A percentile compares a stretch with the other conserved stretches of the same genome.
Conservation (phyloP, 73 alveolate genomes). For the Paraurostyla sp. region DNA sequence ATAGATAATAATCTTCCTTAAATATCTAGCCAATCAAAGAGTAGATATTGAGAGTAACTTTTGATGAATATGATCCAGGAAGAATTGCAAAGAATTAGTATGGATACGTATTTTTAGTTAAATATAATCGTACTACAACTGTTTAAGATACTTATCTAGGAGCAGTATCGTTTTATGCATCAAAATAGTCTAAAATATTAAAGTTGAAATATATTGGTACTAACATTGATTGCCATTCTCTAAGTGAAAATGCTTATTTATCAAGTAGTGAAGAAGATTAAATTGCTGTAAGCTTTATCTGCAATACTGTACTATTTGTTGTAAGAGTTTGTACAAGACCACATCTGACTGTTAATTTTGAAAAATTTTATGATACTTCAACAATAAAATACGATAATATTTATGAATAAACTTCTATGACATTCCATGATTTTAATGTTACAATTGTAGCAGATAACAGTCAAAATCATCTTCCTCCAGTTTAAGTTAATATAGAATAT, state of each 20-base stretch:
- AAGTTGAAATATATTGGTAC: neutral
- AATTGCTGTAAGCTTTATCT: conserved; percentile 15
- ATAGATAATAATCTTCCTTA: no score
- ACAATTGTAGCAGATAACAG: no score
- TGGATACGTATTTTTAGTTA: conserved; percentile 8
- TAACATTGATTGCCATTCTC: conserved; percentile 11
- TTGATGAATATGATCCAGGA: neutral
- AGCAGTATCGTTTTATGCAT: conserved; percentile 21
- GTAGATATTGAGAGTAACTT: neutral
- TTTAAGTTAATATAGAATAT: no score
- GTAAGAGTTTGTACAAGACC: conserved; percentile 36
- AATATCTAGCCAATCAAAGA: no score
- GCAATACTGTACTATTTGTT: conserved; percentile 8
- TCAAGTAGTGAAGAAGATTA: neutral
- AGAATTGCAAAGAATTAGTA: neutral
- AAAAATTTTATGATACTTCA: no score
- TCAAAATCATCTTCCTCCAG: no score
- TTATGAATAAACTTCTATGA: no score
- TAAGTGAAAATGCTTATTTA: neutral
- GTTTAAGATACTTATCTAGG: conserved; percentile 20
- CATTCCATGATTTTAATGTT: no score
- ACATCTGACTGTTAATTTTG: neutral
- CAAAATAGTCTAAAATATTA: neutral
- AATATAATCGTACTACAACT: neutral
- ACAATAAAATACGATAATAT: no score